A percentile compares a stretch with the other conserved stretches of the same genome.
Evolutionary conservation across 2,329 filamentous ascomycete genomes (phyloP).

Genomic region (Boeremia lycopersici): DNA sequence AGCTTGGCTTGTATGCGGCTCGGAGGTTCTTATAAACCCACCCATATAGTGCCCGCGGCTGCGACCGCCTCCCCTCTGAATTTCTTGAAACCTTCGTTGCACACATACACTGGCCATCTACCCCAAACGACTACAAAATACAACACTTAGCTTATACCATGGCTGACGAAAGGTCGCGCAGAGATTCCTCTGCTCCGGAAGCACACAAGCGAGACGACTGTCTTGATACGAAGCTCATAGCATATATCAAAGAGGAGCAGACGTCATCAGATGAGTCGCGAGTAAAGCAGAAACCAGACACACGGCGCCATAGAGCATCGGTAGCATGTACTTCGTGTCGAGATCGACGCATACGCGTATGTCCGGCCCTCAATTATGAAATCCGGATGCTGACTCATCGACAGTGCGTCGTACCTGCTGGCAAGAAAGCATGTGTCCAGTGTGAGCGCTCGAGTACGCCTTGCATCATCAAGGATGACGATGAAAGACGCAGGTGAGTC

Average conservation of each 20-base stretch:
- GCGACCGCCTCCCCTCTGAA: background rate
- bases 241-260: conserved; percentile 8
- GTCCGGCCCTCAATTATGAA: conserved; percentile 8
- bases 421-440: conserved; percentile 58
- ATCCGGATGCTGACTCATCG: conserved; percentile 29
- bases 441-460: conserved; percentile 58
- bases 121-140: background rate
- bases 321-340: conserved; percentile 63
- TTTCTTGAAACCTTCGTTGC: background rate
- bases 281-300: conserved; percentile 31
- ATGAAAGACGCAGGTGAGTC: conserved; percentile 60
- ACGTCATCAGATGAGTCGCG: conserved; percentile 13
- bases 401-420: conserved; percentile 61
- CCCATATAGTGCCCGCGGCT: background rate
- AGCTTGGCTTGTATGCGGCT: conserved; percentile 9
- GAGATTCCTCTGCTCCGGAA: background rate
- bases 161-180: background rate
- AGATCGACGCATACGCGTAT: conserved; percentile 51
- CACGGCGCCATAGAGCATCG: conserved; percentile 54
- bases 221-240: background rate
- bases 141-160: background rate
- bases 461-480: conserved; percentile 64
- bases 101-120: background rate
- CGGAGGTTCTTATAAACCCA: conserved; percentile 10
- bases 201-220: background rate